Evolutionary conservation across 202 grass and related monocot species (phyloP), one percentile per base, ranked within the genome.

Genomic region (Zizania palustris): DNA sequence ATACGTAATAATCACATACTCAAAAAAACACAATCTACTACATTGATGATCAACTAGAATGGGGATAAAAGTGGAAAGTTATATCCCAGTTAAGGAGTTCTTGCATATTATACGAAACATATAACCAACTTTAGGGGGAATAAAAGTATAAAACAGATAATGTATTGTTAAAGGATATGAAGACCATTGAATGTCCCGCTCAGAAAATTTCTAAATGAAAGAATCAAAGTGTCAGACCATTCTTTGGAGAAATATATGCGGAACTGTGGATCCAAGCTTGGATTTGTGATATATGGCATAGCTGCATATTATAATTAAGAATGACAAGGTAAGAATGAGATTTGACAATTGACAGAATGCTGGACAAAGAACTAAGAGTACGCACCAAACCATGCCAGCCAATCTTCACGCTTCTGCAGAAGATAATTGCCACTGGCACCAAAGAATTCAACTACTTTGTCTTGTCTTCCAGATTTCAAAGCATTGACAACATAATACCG

Each of bases 111-210:
- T 66, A 34, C 19, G 48, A 64, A 86, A 49, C 40, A 63, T 48
- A 61, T 7, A 61, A 60, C 11, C 19, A 83, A 12, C 42, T 76
- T n/a, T 11, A 22, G n/a, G 14, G 41, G 43, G 22, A 61, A 28
- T 28, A 28, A 28, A 28, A 28, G 28, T 28, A 22, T 20, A 60
- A 3, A 64, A 6, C 19, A 50, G 49, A 44, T 12, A 67, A 46
- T 19, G 70, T 34, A 34, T 39, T 61, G 21, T 69, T 51, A 36
- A 86, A 97, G 93, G 90, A 97, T 97, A 97, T 97, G 86, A 91
- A 73, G 93, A 45, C 80, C 90, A 91, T 83, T 97, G 93, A 97
- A 97, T 58, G 89, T 80, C 82, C 90, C 90, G 1, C 90, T 97
- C 72, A 97, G 76, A 65, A 93, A 97, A 68, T 97, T 97, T 21